Conservation (phyloP, 805 yeast species). For the Candida michaelii region DNA sequence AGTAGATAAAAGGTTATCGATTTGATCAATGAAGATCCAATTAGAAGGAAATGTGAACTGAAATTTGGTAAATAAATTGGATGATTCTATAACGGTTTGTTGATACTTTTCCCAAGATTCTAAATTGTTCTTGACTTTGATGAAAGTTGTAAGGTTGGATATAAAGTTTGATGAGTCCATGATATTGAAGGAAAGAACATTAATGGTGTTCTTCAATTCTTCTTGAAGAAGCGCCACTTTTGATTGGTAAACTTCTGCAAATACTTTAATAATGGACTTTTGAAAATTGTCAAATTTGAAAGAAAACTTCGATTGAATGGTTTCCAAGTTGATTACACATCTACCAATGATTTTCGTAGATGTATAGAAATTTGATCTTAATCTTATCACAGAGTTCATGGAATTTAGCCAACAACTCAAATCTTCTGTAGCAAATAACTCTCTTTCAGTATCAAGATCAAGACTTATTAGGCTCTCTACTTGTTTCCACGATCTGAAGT, state of each 20-base stretch:
- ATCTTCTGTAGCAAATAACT: conserved; percentile 25
- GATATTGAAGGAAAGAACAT: conserved; percentile 12
- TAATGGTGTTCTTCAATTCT: conserved; percentile 31
- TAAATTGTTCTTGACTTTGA: conserved; percentile 5
- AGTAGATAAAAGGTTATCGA: conserved; percentile 49
- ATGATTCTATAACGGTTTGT: conserved; percentile 2
- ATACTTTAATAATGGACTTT: conserved; percentile 37
- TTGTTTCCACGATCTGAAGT: conserved; percentile 51
- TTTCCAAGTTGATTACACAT: conserved; percentile 45
- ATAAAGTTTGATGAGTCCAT: conserved; percentile 13
- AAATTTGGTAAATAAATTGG: conserved; percentile 9
- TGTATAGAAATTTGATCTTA: conserved; percentile 50
- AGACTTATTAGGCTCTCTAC: conserved; percentile 61
- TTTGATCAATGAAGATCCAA: conserved; percentile 65
- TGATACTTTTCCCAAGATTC: conserved; percentile 9
- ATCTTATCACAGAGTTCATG: conserved; percentile 42
- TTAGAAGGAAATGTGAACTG: conserved; percentile 44
- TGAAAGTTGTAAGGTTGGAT: conserved; percentile 9
- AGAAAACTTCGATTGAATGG: conserved; percentile 52
- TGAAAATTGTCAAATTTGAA: conserved; percentile 64
- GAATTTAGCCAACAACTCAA: conserved; percentile 48
- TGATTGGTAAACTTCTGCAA: conserved; percentile 38
- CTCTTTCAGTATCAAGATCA: conserved; percentile 34
- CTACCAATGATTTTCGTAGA: conserved; percentile 10
- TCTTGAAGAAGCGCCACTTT: conserved; percentile 21